Percentiles rank a stretch among this genome's conserved stretches.
These are phyloP conservation scores for Cladorrhinum sp. DNA, from an alignment of 2,329 filamentous ascomycete species.

Conservation along the genomic window DNA sequence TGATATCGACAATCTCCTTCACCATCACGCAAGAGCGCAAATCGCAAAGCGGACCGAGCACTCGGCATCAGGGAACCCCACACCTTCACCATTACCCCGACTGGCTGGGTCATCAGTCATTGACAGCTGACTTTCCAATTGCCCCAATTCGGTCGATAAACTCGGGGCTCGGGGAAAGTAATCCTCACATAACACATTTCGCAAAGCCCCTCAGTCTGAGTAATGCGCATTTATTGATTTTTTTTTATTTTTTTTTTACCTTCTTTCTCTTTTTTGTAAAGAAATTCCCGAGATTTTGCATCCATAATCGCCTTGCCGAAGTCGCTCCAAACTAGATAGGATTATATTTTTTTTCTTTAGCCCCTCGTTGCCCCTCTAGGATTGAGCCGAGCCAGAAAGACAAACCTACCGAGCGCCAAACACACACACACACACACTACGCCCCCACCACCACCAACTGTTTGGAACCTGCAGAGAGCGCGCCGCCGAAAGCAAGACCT, in stretches of 20 bases:
- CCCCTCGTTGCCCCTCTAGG: constrained; percentile 3
- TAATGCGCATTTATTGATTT: not conserved
- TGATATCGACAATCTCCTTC: not conserved
- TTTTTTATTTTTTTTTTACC: not conserved
- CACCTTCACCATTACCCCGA: constrained; percentile 5
- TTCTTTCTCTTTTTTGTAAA: not conserved
- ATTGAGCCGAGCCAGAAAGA: constrained; percentile 2
- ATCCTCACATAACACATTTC: not conserved
- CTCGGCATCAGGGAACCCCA: constrained; percentile 19
- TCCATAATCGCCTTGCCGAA: not conserved
- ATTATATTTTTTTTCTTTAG: constrained; percentile 5
- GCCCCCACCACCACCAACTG: not conserved
- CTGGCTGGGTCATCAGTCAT: constrained; percentile 10
- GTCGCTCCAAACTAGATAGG: not conserved
- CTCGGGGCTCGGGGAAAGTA: not conserved
- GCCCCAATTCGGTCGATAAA: not conserved
- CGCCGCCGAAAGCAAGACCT: not conserved
- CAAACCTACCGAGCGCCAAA: not conserved
- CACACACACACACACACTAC: no score
- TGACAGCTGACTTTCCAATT: constrained; percentile 16
- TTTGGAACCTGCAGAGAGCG: not conserved
- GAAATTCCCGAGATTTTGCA: not conserved
- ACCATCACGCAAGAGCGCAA: not conserved
- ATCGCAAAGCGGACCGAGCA: constrained; percentile 8
- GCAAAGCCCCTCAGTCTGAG: not conserved